phyloP scores from a whole-genome alignment of 495 filamentous ascomycete genomes.

The Neurospora sublineolata region DNA sequence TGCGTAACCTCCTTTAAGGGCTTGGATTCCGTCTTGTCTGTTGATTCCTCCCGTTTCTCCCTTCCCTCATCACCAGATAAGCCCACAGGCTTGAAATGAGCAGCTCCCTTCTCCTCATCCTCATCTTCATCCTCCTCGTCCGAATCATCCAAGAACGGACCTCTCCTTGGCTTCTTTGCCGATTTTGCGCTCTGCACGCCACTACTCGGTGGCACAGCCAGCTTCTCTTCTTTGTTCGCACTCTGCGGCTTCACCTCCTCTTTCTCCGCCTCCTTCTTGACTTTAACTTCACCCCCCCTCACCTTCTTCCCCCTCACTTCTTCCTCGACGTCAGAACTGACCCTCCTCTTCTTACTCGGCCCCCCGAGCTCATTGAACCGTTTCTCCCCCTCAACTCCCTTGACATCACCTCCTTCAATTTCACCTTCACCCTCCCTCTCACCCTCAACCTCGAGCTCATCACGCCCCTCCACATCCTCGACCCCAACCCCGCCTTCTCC shows the following conservation, averaged over 20 bases:
- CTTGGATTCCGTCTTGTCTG: background rate
- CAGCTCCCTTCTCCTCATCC: background rate
- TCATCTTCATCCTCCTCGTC: constrained; percentile 8
- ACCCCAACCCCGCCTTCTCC: constrained; percentile 1
- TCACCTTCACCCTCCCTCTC: background rate
- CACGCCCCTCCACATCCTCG: background rate
- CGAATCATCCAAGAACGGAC: constrained; percentile 24
- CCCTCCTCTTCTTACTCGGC: constrained; percentile 35
- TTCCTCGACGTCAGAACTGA: constrained; percentile 4
- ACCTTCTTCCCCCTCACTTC: background rate
- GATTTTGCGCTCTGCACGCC: background rate
- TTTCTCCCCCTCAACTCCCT: constrained; percentile 24
- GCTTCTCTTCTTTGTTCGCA: background rate
- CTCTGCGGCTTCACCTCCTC: background rate
- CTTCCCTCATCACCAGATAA: background rate
- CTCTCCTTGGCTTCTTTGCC: constrained; percentile 10
- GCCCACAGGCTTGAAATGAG: background rate
- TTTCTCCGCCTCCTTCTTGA: background rate
- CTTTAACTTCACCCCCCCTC: background rate
- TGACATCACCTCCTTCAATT: constrained; percentile 1
- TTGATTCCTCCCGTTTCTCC: background rate
- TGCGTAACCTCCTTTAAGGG: background rate
- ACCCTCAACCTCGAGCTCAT: background rate
- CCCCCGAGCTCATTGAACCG: constrained; percentile 42
- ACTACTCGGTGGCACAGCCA: background rate